Base-by-base conservation (phyloP, 257 asterid species). In the Nemophila menziesii region DNA sequence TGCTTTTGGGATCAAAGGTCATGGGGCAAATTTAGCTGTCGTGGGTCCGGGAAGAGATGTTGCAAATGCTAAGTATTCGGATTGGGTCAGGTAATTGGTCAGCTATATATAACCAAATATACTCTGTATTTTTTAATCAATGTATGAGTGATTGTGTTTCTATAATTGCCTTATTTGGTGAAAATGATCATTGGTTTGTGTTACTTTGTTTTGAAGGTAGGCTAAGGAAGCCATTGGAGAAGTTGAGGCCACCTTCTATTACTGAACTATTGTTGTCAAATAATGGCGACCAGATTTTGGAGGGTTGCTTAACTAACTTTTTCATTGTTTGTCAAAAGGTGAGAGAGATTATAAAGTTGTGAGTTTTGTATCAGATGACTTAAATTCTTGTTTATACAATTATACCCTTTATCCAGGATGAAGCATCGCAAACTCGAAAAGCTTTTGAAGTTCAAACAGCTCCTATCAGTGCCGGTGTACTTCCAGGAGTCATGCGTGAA, bases 401-500 rank as follows among this genome's bases (percentile, higher is more conserved):
- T 22, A 38, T 33, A 19, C 56, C 22, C 54, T 15, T n/a, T 61
- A 10, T 57, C 52, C 72, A 81, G 94, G 78, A 79, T 50, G 65
- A 58, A 40, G 63, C 60, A 33, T 38, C 43, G 16, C 74, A 33
- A 53, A 53, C 24, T 43, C 21, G 17, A 16, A 56, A 43, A 23
- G 48, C 56, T 52, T 40, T 79, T 44, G 95, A 81, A 66, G 64
- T 81, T 56, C 99, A 81, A 69, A 81, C 92, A 22, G 84, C 99
- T 56, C 80, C 96, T 23, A 29, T 85, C 36, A 39, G 51, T 23
- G 84, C 77, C 23, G 96, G 94, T 47, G 80, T 79, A 44, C 93
- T 90, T 62, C 96, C 99, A 11, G 99, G 96, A 61, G 74, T 90
- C 48, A 59, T 82, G 60, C 82, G 96, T 43, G 93, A 85, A 70